phyloP scores from a whole-genome alignment of 1,284 basidiomycete species.

The Mycena sp. region DNA sequence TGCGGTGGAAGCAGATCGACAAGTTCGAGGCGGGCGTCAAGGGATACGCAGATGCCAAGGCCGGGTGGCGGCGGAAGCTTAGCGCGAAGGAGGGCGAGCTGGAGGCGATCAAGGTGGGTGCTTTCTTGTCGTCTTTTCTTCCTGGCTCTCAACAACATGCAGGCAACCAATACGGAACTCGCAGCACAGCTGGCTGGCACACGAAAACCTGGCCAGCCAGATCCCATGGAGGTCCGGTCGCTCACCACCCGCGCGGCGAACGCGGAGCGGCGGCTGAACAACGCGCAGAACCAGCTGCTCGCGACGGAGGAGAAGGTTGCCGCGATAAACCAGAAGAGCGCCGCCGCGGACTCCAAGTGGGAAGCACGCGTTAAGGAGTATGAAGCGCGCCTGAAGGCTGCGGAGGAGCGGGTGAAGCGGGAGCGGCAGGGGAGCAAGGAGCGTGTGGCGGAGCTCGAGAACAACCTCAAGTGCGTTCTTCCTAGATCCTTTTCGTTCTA shows the following conservation, averaged over 20 bases:
- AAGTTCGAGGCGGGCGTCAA: slow-evolving; percentile 92
- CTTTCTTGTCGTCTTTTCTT: slow-evolving; percentile 2
- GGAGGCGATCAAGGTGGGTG: slow-evolving; percentile 80
- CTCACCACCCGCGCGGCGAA: slow-evolving; percentile 78
- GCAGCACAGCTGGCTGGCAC: slow-evolving; percentile 75
- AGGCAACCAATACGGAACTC: slow-evolving; percentile 84
- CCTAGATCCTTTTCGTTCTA: slow-evolving; percentile 8
- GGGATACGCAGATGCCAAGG: slow-evolving; percentile 84
- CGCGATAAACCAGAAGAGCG: slow-evolving; percentile 73
- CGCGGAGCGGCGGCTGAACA: slow-evolving; percentile 84
- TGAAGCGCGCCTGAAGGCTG: slow-evolving; percentile 82
- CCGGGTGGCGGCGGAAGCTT: slow-evolving; percentile 88
- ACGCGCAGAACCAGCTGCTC: slow-evolving; percentile 84
- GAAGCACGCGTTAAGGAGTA: slow-evolving; percentile 93
- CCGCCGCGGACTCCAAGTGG: slow-evolving; percentile 85
- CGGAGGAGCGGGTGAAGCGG: slow-evolving; percentile 94
- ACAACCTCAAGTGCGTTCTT: slow-evolving; percentile 68
- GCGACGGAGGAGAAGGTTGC: slow-evolving; percentile 87
- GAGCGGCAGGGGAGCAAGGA: slow-evolving; percentile 97
- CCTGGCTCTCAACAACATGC: background rate
- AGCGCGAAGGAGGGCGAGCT: slow-evolving; percentile 89
- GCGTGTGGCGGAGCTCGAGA: slow-evolving; percentile 74
- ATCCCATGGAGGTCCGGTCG: slow-evolving; percentile 77
- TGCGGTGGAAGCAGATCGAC: slow-evolving; percentile 92
- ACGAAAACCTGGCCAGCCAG: slow-evolving; percentile 71